Evolutionary conservation across 2,329 filamentous ascomycete genomes (phyloP), one percentile per base, ranked within the genome.

Genomic region (Drechslera avenae): DNA sequence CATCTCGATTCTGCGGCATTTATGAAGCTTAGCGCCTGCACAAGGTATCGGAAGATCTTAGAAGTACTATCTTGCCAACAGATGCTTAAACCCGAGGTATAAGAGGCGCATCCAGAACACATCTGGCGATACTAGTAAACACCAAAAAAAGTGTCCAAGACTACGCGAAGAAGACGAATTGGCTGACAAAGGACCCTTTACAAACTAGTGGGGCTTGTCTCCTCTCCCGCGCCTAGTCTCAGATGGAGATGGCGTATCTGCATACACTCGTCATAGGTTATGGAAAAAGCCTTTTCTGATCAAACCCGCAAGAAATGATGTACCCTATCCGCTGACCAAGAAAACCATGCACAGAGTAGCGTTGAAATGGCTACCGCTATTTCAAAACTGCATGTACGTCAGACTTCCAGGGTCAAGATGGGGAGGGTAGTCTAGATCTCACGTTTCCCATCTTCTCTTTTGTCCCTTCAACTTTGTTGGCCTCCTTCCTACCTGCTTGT

Each of bases 241-340:
- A 40, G 42, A 54, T 42, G 30, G 49, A 52, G 46, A 50, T 52
- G 40, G 53, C 48, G 46, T 43, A 39, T 42, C 50, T 57, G 58
- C 58, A 55, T 39, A 43, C 41, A 57, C 49, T 57, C 52, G 58
- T 61, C 58, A 61, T 60, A 58, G 43, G 39, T 33, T 21, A n/a
- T 28, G 43, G 23, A 41, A 28, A 39, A 42, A 40, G 32, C 26
- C 36, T 13, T 39, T 32, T 34, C 19, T 21, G 39, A 9, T 13
- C 26, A 28, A 3, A 13, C 26, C 7, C 9, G 7, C 26, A 28
- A 28, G 26, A 8, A 28, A 28, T 13, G 10, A 28, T 28, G 9
- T 28, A 4, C 9, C 26, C 26, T 28, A 12, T 42, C 55, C 42
- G 42, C 32, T 59, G 48, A 60, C 48, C 58, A 60, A 59, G 52